Base-by-base conservation (phyloP, 2,329 filamentous ascomycete species). In the Diaporthe ilicicola region DNA sequence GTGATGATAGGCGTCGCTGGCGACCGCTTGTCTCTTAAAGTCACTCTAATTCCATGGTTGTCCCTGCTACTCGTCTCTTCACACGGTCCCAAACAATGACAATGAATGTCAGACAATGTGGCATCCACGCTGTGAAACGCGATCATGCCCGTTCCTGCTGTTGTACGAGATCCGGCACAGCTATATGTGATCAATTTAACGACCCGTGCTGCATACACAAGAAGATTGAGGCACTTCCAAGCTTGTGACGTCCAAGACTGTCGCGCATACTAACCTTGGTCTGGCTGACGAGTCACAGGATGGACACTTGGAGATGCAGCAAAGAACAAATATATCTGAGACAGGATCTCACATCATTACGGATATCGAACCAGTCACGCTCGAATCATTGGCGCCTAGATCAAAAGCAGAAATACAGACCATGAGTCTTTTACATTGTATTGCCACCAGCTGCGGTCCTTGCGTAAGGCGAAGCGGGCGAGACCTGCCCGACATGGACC, bases 361-460 rank as follows among this genome's bases (percentile, higher is more conserved):
- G 37, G 42, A 13, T 19, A 48, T 24, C 15, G 27, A 10, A 19
- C 19, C 32, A 15, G 12, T 15, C 24, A 10, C 15, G 27, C n/a
- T 37, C 12, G 19, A n/a, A 12, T 12, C 29, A 17, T n/a, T 17
- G 6, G 22, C 19, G 12, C 17, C 7, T 64, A 27, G n/a, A 37
- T 27, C 29, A 24, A 29, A 64, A 12, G 8, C 29, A 64, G 46
- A 19, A 10, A 37, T 29, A 8, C 15, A 24, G 24, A 12, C 24
- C 59, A 64, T 19, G 34, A 50, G 6, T 37, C 59, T 15, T 64
- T 29, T 64, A 64, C 12, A 50, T 24, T 13, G 59, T 50, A 12
- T 64, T 64, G n/a, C 59, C 59, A 64, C 59, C 59, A 50, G 59
- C 59, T 29, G 44, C 29, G 29, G 29, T 64, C 32, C 59, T 50